Evolutionary conservation across 768 basidiomycete species (phyloP).

Genomic region (Serendipita sp.): DNA sequence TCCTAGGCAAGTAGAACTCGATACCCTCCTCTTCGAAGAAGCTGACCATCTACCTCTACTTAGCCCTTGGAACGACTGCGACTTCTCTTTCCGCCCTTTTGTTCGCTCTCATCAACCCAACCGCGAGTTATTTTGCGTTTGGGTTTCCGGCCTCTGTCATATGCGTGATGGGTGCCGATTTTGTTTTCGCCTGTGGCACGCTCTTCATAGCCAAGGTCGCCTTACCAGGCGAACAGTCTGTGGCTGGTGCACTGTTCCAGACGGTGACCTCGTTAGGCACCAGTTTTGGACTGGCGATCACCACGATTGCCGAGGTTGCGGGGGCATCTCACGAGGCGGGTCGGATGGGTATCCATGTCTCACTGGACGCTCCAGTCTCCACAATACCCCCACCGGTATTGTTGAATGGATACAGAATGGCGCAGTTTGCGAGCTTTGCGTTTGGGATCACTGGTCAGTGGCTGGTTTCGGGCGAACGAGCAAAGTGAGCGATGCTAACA

Average conservation of each 20-base stretch:
- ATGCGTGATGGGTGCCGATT: slow-evolving; percentile 61
- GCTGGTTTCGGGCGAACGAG: background rate
- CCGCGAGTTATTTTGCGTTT: slow-evolving; percentile 52
- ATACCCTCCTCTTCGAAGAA: background rate
- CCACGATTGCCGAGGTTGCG: slow-evolving; percentile 53
- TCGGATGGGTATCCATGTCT: slow-evolving; percentile 20
- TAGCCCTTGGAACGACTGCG: slow-evolving; percentile 38
- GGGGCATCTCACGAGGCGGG: slow-evolving; percentile 24
- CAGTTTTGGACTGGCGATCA: slow-evolving; percentile 51
- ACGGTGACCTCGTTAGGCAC: slow-evolving; percentile 65
- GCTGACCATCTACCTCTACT: background rate
- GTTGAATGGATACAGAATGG: slow-evolving; percentile 41
- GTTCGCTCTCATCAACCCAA: slow-evolving; percentile 49
- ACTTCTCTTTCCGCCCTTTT: slow-evolving; percentile 45
- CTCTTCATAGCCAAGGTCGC: slow-evolving; percentile 58
- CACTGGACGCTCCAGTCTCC: slow-evolving; percentile 16
- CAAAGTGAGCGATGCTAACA: background rate
- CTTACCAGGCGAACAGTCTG: slow-evolving; percentile 52
- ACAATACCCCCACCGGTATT: slow-evolving; percentile 23
- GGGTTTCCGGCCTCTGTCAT: slow-evolving; percentile 53
- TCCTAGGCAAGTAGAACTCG: slow-evolving; percentile 32
- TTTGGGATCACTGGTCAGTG: slow-evolving; percentile 44
- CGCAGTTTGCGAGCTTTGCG: slow-evolving; percentile 47
- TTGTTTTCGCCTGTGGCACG: slow-evolving; percentile 57
- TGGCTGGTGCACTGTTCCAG: slow-evolving; percentile 62